These are phyloP conservation scores for Phytopythium delawarense DNA, from an alignment of 352 stramenopile species.

Conservation along the genomic window DNA sequence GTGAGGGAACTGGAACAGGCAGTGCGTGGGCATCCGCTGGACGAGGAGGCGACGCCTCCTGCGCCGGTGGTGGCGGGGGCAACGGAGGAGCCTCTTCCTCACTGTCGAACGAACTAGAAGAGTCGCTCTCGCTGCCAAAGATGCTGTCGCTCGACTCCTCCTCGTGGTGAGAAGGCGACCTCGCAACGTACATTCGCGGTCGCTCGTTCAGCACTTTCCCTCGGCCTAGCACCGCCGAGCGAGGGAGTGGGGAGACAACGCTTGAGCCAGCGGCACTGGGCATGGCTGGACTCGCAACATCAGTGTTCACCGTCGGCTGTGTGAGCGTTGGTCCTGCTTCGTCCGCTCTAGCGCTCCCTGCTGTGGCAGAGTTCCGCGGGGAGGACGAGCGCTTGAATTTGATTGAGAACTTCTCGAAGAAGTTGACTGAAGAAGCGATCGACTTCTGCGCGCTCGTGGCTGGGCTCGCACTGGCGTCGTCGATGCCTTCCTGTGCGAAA, in stretches of 20 bases:
- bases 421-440: conserved; percentile 53
- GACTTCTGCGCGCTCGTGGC: conserved; percentile 13
- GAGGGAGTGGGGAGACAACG: conserved; percentile 23
- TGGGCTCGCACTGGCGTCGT: conserved; percentile 26
- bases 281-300: neutral
- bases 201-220: conserved; percentile 55
- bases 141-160: conserved; percentile 87
- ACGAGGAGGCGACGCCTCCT: conserved; percentile 4
- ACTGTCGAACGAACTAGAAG: conserved; percentile 34
- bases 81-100: conserved; percentile 37
- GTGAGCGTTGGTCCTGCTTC: conserved; percentile 11
- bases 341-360: conserved; percentile 18
- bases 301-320: conserved; percentile 1
- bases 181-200: conserved; percentile 78
- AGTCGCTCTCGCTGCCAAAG: conserved; percentile 75
- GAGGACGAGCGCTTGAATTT: conserved; percentile 75
- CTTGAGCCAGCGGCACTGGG: conserved; percentile 4
- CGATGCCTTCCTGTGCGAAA: conserved; percentile 14
- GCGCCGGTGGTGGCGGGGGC: conserved; percentile 34
- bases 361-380: conserved; percentile 21
- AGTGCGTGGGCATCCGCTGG: conserved; percentile 7
- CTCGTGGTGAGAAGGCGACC: conserved; percentile 53
- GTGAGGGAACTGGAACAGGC: conserved; percentile 20
- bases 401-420: conserved; percentile 82
- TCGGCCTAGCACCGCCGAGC: conserved; percentile 17